These are phyloP conservation scores for Chytriomyces confervae DNA, from an alignment of 192 early-diverging fungal species.

Conservation along the genomic window DNA sequence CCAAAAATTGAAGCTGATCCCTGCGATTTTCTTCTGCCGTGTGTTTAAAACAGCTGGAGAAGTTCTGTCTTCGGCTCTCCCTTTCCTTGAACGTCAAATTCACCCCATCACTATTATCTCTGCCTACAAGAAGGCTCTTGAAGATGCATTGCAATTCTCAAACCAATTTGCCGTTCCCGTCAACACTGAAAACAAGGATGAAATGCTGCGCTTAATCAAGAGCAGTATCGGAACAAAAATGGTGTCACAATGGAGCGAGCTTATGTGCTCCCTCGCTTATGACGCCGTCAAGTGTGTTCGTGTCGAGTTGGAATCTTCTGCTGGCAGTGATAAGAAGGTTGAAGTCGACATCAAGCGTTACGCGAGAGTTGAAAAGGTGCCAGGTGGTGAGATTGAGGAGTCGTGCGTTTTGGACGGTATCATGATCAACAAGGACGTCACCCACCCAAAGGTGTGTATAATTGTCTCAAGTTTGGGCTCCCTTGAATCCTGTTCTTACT, in stretches of 20 bases:
- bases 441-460: constrained; percentile 78
- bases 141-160: constrained; percentile 87
- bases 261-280: constrained; percentile 97
- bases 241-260: constrained; percentile 90
- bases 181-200: constrained; percentile 78
- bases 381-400: constrained; percentile 97
- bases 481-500: constrained; percentile 41
- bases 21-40: constrained; percentile 11
- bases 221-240: constrained; percentile 97
- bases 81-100: constrained; percentile 95
- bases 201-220: constrained; percentile 94
- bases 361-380: constrained; percentile 97
- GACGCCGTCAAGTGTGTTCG: constrained; percentile 94
- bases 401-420: constrained; percentile 94
- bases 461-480: background rate
- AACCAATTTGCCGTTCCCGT: constrained; percentile 85
- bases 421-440: constrained; percentile 99
- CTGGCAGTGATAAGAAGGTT: constrained; percentile 56
- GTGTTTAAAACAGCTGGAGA: constrained; percentile 79
- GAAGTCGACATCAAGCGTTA: constrained; percentile 99
- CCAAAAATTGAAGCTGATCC: background rate
- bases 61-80: constrained; percentile 86
- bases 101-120: constrained; percentile 97
- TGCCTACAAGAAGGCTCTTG: constrained; percentile 91
- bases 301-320: constrained; percentile 53